A percentile compares a stretch with the other conserved stretches of the same genome.
Evolutionary conservation across 2,329 filamentous ascomycete genomes (phyloP).

Genomic region (Nothophoma quercina): DNA sequence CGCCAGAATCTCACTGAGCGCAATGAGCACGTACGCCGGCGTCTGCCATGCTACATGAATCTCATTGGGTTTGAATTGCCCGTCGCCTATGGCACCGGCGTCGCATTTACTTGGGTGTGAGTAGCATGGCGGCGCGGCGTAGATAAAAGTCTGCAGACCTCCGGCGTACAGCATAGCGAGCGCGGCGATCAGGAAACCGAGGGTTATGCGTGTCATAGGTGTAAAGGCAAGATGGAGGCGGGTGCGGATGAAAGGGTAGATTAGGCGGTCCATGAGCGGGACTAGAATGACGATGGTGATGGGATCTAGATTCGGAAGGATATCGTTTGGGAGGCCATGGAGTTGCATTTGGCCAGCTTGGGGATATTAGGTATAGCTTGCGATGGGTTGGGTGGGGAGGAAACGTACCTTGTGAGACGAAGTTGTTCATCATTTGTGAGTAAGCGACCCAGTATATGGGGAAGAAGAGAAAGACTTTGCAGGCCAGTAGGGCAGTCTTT

Average conservation of each 20-base stretch:
- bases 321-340: conserved; percentile 57
- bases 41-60: conserved; percentile 56
- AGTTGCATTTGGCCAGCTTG: conserved; percentile 56
- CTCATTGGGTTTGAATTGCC: conserved; percentile 48
- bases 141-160: conserved; percentile 65
- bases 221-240: conserved; percentile 50
- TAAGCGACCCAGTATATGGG: conserved; percentile 58
- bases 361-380: neutral
- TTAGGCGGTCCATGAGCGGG: conserved; percentile 54
- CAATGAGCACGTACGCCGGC: conserved; percentile 56
- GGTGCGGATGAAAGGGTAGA: conserved; percentile 56
- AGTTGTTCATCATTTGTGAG: conserved; percentile 58
- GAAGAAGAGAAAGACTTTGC: conserved; percentile 69
- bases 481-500: conserved; percentile 70
- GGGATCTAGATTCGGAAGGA: conserved; percentile 58
- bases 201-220: conserved; percentile 62
- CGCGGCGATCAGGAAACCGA: conserved; percentile 62
- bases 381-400: neutral
- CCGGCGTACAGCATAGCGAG: conserved; percentile 64
- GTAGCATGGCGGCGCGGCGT: conserved; percentile 62
- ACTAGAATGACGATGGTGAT: conserved; percentile 57
- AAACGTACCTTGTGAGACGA: conserved; percentile 53
- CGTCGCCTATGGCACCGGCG: conserved; percentile 37
- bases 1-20: conserved; percentile 56
- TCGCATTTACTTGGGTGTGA: conserved; percentile 50